phyloP scores from a whole-genome alignment of 768 basidiomycete species.

The Gymnopilus junonius region DNA sequence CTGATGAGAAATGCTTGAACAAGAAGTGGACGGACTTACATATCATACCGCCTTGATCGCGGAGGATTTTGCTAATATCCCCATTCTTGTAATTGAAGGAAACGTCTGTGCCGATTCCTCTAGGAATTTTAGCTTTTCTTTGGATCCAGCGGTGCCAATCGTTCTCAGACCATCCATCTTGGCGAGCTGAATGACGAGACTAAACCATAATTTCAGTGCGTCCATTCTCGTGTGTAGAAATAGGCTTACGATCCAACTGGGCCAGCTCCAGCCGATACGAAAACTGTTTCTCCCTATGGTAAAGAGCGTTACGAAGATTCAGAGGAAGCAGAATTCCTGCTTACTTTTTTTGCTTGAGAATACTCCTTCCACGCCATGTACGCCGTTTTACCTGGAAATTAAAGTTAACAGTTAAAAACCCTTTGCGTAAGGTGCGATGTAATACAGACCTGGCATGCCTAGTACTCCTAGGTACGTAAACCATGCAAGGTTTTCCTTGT shows the following conservation, averaged over 20 bases:
- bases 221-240: not conserved
- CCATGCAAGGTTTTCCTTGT: conserved; percentile 52
- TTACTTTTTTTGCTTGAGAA: conserved; percentile 42
- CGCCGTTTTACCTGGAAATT: conserved; percentile 38
- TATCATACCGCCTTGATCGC: conserved; percentile 54
- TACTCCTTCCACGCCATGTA: conserved; percentile 46
- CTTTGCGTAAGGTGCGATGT: too few relatives aligned
- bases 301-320: not conserved
- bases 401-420: not conserved
- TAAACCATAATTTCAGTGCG: conserved; percentile 13
- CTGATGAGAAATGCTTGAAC: not conserved
- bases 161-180: conserved; percentile 61
- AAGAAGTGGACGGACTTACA: conserved; percentile 31
- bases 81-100: conserved; percentile 77
- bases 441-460: conserved; percentile 58
- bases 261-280: conserved; percentile 46
- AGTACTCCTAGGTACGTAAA: conserved; percentile 50
- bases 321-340: not conserved
- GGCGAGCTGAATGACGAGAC: conserved; percentile 54
- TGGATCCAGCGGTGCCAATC: conserved; percentile 71
- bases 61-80: conserved; percentile 52
- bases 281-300: conserved; percentile 44
- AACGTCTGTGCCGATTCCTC: conserved; percentile 66
- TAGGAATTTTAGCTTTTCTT: conserved; percentile 70
- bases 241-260: conserved; percentile 65